Percentiles rank a stretch among this genome's conserved stretches.
Evolutionary conservation across 2,329 filamentous ascomycete genomes (phyloP).

Genomic region (Aspergillus sp.): DNA sequence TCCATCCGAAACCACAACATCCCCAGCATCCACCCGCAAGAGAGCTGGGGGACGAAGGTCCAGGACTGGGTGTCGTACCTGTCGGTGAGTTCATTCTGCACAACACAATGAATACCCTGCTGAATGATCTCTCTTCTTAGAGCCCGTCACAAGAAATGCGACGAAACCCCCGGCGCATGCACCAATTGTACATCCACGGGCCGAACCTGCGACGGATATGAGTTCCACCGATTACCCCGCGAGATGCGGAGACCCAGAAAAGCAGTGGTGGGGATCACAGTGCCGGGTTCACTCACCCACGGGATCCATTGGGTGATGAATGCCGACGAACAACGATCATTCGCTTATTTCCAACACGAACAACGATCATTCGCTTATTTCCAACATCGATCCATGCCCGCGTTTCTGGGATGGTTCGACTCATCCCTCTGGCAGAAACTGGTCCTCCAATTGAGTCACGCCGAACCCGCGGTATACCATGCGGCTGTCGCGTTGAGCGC

Average conservation of each 20-base stretch:
- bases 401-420: conserved; percentile 18
- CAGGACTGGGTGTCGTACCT: conserved; percentile 2
- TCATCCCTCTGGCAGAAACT: conserved; percentile 13
- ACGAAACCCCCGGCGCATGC: conserved; percentile 39
- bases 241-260: not conserved
- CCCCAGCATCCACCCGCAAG: not conserved
- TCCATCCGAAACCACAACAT: not conserved
- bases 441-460: conserved; percentile 1
- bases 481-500: conserved; percentile 10
- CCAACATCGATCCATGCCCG: conserved; percentile 17
- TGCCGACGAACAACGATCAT: conserved; percentile 23
- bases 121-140: not conserved
- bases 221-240: conserved; percentile 16
- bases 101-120: too few species aligned
- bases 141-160: conserved; percentile 24
- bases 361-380: conserved; percentile 24
- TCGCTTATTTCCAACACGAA: conserved; percentile 22
- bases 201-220: conserved; percentile 43
- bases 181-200: conserved; percentile 39
- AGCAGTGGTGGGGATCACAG: not conserved
- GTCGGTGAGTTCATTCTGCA: not conserved
- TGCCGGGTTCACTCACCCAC: not conserved
- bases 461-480: conserved; percentile 14
- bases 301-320: conserved; percentile 13
- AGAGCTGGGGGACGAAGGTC: not conserved